A percentile compares a stretch with the other conserved stretches of the same genome.
Evolutionary conservation across 768 basidiomycete species (phyloP).

Genomic region (Lentinula raphanica): DNA sequence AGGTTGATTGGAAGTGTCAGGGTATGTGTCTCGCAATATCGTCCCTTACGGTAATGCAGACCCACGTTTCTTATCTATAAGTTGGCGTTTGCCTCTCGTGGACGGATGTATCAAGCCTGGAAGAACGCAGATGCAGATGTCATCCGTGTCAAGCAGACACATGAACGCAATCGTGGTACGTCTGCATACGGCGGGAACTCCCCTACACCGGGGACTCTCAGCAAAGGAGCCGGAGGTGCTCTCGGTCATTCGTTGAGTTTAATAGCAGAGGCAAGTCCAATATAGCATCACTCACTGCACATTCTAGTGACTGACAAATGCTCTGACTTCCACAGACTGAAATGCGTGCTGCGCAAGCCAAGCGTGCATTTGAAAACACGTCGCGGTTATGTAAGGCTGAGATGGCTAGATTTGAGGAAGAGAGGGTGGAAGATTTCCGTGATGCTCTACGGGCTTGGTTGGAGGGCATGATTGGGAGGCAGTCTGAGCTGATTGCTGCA

Average conservation of each 20-base stretch:
- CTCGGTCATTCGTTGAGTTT: constrained; percentile 69
- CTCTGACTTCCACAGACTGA: constrained; percentile 70
- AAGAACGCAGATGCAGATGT: constrained; percentile 75
- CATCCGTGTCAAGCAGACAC: constrained; percentile 62
- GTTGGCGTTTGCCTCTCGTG: constrained; percentile 85
- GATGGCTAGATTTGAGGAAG: constrained; percentile 86
- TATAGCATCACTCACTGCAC: no score
- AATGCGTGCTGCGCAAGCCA: constrained; percentile 73
- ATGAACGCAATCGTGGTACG: constrained; percentile 66
- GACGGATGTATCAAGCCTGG: constrained; percentile 79
- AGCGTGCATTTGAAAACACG: constrained; percentile 84
- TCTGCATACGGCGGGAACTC: constrained; percentile 64
- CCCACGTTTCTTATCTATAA: constrained; percentile 26
- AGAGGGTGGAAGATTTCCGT: constrained; percentile 92
- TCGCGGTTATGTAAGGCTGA: constrained; percentile 87
- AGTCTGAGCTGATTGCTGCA: constrained; percentile 74
- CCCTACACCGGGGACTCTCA: constrained; percentile 41
- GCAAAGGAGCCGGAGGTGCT: constrained; percentile 1
- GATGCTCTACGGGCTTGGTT: constrained; percentile 75
- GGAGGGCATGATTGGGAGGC: constrained; percentile 79
- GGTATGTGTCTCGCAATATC: constrained; percentile 28
- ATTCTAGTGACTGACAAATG: not conserved
- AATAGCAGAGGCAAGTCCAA: constrained; percentile 65
- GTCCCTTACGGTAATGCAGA: not conserved
- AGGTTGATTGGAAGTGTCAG: constrained; percentile 83